These are phyloP conservation scores for Cladorrhinum sp. DNA, from an alignment of 2,329 filamentous ascomycete species.

Conservation along the genomic window DNA sequence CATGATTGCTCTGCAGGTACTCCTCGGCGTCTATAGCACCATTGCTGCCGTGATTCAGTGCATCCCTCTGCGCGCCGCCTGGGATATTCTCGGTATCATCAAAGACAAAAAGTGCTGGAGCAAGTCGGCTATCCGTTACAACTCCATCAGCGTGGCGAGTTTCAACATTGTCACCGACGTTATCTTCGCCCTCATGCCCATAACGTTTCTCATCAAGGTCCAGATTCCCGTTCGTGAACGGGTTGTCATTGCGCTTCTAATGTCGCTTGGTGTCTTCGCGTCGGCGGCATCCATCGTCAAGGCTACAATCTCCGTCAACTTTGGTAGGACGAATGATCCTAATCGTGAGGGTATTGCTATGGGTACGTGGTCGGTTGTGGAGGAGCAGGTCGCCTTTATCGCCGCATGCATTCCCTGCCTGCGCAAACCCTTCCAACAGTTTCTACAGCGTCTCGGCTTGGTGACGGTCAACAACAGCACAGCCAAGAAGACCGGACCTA, in stretches of 20 bases:
- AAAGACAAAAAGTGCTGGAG: constrained; percentile 14
- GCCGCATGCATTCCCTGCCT: constrained; percentile 19
- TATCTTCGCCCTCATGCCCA: constrained; percentile 16
- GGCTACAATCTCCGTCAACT: constrained; percentile 12
- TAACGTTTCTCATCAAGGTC: constrained; percentile 16
- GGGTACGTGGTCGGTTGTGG: constrained; percentile 16
- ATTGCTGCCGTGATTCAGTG: constrained; percentile 14
- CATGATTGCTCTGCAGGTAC: constrained; percentile 12
- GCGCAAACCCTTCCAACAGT: constrained; percentile 13
- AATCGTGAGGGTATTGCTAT: constrained; percentile 15
- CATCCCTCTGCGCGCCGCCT: constrained; percentile 16
- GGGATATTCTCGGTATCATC: constrained; percentile 15
- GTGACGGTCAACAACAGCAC: not conserved
- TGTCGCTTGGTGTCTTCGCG: constrained; percentile 20
- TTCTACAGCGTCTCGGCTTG: constrained; percentile 3
- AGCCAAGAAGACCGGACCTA: not conserved
- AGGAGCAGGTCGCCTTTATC: constrained; percentile 20
- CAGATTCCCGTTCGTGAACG: constrained; percentile 20
- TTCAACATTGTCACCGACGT: constrained; percentile 21
- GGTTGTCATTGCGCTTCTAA: constrained; percentile 17
- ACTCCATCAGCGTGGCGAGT: constrained; percentile 16
- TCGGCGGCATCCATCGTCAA: constrained; percentile 19
- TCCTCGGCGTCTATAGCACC: constrained; percentile 15
- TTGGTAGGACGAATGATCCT: constrained; percentile 10
- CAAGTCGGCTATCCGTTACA: constrained; percentile 13